Percentiles rank a stretch among this genome's conserved stretches.
Evolutionary conservation across 1,284 basidiomycete genomes (phyloP).

Genomic region (Marasmius tenuissimus): DNA sequence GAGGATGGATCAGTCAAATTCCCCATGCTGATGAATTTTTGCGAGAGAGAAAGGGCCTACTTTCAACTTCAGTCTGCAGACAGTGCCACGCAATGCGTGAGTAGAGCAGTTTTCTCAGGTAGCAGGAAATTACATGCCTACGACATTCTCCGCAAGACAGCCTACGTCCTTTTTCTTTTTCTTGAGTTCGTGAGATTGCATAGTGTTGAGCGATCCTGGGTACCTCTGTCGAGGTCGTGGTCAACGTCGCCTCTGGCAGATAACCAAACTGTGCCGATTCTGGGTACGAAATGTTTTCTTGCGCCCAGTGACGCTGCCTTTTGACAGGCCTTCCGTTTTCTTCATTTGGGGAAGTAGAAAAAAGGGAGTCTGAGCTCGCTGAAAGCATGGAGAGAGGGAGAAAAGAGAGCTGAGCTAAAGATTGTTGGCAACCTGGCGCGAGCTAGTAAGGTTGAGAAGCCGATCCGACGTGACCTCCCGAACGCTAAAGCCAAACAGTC

Average conservation of each 20-base stretch:
- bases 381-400: constrained; percentile 2
- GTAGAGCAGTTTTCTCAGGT: not conserved
- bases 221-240: constrained; percentile 6
- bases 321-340: constrained; percentile 7
- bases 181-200: constrained; percentile 13
- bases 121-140: constrained; percentile 34
- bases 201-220: constrained; percentile 13
- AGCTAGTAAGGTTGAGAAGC: constrained; percentile 12
- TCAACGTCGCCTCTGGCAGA: constrained; percentile 15
- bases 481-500: constrained; percentile 11
- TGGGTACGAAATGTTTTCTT: not conserved
- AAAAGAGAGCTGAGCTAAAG: constrained; percentile 11
- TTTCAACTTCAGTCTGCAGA: constrained; percentile 53
- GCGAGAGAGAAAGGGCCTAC: constrained; percentile 25
- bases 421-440: constrained; percentile 7
- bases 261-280: constrained; percentile 8
- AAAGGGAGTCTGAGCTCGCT: not conserved
- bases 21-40: constrained; percentile 10
- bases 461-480: constrained; percentile 7
- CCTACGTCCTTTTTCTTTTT: constrained; percentile 44
- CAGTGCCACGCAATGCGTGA: not conserved
- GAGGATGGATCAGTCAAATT: not conserved
- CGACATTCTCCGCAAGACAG: constrained; percentile 61
- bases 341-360: not conserved
- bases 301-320: constrained; percentile 9